These are phyloP conservation scores for Colletotrichum cuscutae DNA, from an alignment of 2,329 filamentous ascomycete genomes.

Conservation along the genomic window DNA sequence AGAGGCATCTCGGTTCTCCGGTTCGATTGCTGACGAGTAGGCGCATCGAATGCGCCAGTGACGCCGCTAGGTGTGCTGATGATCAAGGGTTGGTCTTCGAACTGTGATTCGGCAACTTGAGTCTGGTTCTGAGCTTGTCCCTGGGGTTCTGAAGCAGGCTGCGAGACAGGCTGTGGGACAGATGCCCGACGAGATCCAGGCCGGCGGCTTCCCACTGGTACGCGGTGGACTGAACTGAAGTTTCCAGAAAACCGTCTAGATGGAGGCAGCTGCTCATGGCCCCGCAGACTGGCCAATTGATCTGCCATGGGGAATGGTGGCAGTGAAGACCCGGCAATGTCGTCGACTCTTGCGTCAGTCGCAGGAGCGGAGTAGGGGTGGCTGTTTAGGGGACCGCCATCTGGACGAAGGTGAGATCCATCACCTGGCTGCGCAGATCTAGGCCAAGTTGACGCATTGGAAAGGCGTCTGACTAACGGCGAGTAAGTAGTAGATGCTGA, in stretches of 20 bases:
- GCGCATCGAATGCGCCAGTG: conserved; percentile 62
- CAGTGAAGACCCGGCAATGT: conserved; percentile 47
- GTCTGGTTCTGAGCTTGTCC: conserved; percentile 29
- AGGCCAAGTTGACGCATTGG: conserved; percentile 60
- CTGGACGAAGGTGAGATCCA: neutral
- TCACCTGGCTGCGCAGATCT: conserved; percentile 42
- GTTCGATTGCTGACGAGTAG: conserved; percentile 46
- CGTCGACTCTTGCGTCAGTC: conserved; percentile 43
- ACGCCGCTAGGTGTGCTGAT: conserved; percentile 70
- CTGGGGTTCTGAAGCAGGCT: conserved; percentile 22
- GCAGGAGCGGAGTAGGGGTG: conserved; percentile 56
- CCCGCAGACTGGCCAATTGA: conserved; percentile 51
- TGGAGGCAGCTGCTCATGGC: conserved; percentile 49
- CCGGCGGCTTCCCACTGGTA: conserved; percentile 50
- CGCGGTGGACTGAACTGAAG: conserved; percentile 52
- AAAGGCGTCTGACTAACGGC: conserved; percentile 41
- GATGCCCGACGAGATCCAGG: conserved; percentile 33
- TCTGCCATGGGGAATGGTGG: conserved; percentile 51
- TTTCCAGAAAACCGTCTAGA: conserved; percentile 56
- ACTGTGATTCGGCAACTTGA: conserved; percentile 32
- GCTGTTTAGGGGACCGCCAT: conserved; percentile 32
- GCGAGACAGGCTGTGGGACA: conserved; percentile 26
- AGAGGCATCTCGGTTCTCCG: conserved; percentile 56
- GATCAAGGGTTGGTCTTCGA: conserved; percentile 65
- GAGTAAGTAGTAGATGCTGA: conserved; percentile 10